These are phyloP conservation scores for Aspergillus candidus DNA, from an alignment of 2,329 filamentous ascomycete genomes.

Conservation along the genomic window DNA sequence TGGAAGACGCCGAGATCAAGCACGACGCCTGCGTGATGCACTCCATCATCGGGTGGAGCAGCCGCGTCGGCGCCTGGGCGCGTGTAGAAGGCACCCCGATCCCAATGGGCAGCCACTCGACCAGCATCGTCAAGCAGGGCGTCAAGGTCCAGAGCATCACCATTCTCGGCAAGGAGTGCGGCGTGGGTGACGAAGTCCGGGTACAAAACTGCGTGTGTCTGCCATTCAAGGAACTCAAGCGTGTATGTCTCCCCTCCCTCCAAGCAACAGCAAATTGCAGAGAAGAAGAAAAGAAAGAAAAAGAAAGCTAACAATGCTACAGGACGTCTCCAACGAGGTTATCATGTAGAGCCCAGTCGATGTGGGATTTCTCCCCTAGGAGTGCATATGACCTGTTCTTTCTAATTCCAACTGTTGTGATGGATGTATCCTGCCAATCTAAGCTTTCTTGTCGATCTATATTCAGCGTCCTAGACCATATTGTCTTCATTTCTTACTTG, in stretches of 20 bases:
- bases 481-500: too few species aligned
- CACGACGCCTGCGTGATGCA: constrained; percentile 95
- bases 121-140: constrained; percentile 93
- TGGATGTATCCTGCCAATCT: too few species aligned
- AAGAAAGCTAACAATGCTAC: constrained; percentile 1
- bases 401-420: too few species aligned
- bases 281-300: neutral
- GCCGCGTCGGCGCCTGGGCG: constrained; percentile 94
- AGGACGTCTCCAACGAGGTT: constrained; percentile 53
- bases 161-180: constrained; percentile 93
- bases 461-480: too few species aligned
- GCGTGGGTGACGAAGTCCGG: constrained; percentile 84
- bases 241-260: constrained; percentile 53
- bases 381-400: neutral
- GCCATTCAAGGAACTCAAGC: constrained; percentile 96
- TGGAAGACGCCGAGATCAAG: constrained; percentile 92
- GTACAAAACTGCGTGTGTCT: constrained; percentile 98
- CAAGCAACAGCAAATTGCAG: neutral
- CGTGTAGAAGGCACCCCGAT: constrained; percentile 93
- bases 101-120: constrained; percentile 78
- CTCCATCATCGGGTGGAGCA: constrained; percentile 95
- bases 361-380: constrained; percentile 8
- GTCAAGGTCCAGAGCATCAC: constrained; percentile 98
- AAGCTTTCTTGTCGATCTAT: too few species aligned
- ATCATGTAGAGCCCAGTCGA: constrained; percentile 65